Evolutionary conservation across 257 asterid species (phyloP).

Genomic region (Solanum chiquidenum): DNA sequence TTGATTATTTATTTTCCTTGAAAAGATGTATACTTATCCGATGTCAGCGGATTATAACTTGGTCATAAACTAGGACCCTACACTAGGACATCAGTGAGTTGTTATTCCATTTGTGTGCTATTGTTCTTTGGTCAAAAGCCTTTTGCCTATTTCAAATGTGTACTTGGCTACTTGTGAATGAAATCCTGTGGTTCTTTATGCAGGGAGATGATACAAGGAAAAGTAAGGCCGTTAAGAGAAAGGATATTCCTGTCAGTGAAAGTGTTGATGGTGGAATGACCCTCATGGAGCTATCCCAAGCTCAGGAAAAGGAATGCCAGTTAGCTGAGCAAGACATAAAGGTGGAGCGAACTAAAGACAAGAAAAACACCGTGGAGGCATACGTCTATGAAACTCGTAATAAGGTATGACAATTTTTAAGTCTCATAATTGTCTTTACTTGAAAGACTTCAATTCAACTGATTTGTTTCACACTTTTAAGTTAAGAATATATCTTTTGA

Average conservation of each 20-base stretch:
- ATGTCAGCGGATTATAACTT: background rate
- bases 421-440: background rate
- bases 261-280: constrained; percentile 57
- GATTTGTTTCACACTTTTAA: background rate
- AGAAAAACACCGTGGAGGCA: constrained; percentile 89
- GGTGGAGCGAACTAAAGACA: constrained; percentile 94
- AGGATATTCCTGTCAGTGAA: constrained; percentile 54
- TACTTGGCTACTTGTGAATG: background rate
- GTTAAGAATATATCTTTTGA: background rate
- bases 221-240: constrained; percentile 53
- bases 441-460: background rate
- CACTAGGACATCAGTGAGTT: background rate
- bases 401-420: constrained; percentile 37
- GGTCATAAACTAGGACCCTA: background rate
- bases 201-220: constrained; percentile 63
- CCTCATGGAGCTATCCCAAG: constrained; percentile 43
- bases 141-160: background rate
- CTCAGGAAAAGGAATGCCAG: constrained; percentile 59
- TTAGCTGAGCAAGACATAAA: constrained; percentile 65
- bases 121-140: background rate
- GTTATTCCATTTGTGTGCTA: background rate
- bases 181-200: background rate
- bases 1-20: background rate
- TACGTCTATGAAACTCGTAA: constrained; percentile 89
- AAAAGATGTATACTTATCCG: background rate